These are phyloP conservation scores for Phytophthora hibernalis DNA, from an alignment of 352 stramenopile species.

Conservation along the genomic window DNA sequence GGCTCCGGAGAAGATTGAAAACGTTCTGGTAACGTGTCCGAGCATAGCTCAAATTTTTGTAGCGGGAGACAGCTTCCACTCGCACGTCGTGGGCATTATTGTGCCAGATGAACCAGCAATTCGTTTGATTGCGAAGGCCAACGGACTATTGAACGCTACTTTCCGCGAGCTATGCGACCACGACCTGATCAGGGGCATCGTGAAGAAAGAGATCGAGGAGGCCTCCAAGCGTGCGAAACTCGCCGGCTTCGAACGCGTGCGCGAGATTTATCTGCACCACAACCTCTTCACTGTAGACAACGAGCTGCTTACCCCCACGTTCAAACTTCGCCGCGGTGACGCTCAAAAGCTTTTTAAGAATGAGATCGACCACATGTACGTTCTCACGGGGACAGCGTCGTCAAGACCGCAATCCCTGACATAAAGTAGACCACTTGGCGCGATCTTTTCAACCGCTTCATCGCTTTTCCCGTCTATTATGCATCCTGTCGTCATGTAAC, in stretches of 20 bases:
- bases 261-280: conserved; percentile 91
- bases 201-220: conserved; percentile 66
- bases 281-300: conserved; percentile 94
- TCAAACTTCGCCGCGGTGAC: conserved; percentile 94
- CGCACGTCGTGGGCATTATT: conserved; percentile 94
- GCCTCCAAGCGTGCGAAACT: conserved; percentile 69
- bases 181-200: conserved; percentile 40
- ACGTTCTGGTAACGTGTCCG: conserved; percentile 87
- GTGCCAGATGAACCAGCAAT: conserved; percentile 77
- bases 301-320: conserved; percentile 96
- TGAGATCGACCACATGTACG: conserved; percentile 78
- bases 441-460: neutral
- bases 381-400: conserved; percentile 61
- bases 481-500: conserved; percentile 25
- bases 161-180: conserved; percentile 69
- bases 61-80: conserved; percentile 96
- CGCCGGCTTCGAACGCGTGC: conserved; percentile 94
- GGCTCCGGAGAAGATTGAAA: conserved; percentile 97
- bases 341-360: conserved; percentile 67
- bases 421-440: conserved; percentile 9
- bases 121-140: conserved; percentile 41
- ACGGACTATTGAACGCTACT: conserved; percentile 33
- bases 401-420: conserved; percentile 37
- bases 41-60: conserved; percentile 97
- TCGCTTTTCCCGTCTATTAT: conserved; percentile 25